Conservation (phyloP, 148 eudicot genomes). For the Cornus florida region DNA sequence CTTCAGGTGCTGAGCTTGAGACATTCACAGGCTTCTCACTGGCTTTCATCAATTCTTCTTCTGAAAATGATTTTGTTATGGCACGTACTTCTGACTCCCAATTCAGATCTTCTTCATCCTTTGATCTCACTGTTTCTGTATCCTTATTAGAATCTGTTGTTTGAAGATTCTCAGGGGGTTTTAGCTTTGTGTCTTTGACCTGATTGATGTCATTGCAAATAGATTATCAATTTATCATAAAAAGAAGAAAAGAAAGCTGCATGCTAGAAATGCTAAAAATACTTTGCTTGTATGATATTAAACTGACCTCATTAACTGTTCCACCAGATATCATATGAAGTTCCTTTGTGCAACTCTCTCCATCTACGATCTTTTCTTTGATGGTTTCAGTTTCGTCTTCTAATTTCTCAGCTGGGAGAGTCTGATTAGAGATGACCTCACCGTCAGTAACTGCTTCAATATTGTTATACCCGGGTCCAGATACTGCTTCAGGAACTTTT, state of each 20-base stretch:
- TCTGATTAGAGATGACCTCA: not conserved
- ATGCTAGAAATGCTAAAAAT: not conserved
- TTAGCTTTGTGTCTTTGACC: too few species aligned
- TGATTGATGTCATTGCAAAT: not conserved
- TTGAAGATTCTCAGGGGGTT: too few species aligned
- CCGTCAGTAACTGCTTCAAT: not conserved
- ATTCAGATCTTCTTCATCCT: too few species aligned
- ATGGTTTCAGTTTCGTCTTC: slow-evolving; percentile 5
- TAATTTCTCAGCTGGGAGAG: not conserved
- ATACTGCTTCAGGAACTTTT: slow-evolving; percentile 6
- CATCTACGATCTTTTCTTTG: not conserved
- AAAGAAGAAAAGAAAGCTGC: not conserved
- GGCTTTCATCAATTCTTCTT: not conserved
- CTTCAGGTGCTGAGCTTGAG: slow-evolving; percentile 9
- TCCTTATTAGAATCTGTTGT: too few species aligned
- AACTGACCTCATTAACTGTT: slow-evolving; percentile 14
- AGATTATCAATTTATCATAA: not conserved
- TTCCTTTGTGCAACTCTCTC: not conserved
- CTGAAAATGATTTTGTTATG: not conserved
- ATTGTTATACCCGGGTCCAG: not conserved
- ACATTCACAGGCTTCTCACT: not conserved
- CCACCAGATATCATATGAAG: not conserved
- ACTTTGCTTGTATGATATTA: not conserved
- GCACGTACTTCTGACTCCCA: too few species aligned
- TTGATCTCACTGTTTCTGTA: too few species aligned